phyloP scores from a whole-genome alignment of 495 filamentous ascomycete species.

The Podospora anserina region DNA sequence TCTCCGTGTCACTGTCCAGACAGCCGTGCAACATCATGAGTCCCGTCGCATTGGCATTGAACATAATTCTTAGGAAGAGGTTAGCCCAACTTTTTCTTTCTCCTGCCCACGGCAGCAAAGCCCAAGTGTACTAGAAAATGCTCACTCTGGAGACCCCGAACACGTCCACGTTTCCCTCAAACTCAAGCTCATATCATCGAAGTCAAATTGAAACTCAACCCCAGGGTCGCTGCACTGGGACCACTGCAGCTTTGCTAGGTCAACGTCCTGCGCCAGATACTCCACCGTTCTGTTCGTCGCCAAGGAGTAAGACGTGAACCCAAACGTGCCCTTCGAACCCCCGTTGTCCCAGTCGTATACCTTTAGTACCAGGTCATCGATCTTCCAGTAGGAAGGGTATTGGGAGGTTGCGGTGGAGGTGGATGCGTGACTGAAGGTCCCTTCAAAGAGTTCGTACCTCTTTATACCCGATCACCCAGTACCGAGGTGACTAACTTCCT shows the following conservation, averaged over 20 bases:
- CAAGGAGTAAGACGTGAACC: constrained; percentile 26
- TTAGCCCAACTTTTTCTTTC: constrained; percentile 11
- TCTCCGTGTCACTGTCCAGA: constrained; percentile 22
- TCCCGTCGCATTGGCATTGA: constrained; percentile 26
- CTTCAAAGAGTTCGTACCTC: constrained; percentile 46
- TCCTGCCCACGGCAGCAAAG: not conserved
- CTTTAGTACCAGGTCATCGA: constrained; percentile 26
- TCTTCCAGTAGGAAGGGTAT: constrained; percentile 23
- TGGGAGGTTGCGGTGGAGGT: constrained; percentile 41
- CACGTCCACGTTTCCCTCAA: constrained; percentile 29
- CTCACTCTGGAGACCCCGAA: constrained; percentile 23
- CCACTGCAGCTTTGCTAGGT: constrained; percentile 26
- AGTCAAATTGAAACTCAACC: constrained; percentile 26
- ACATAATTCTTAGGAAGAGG: constrained; percentile 17
- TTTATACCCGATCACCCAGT: not conserved
- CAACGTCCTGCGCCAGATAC: constrained; percentile 23
- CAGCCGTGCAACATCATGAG: constrained; percentile 27
- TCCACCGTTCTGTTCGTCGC: constrained; percentile 27
- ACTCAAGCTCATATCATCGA: constrained; percentile 21
- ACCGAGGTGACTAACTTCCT: not conserved
- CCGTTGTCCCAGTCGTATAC: constrained; percentile 29
- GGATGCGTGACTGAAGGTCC: constrained; percentile 60
- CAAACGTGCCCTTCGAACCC: constrained; percentile 27
- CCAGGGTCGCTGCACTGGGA: constrained; percentile 23
- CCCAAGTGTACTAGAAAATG: not conserved